phyloP scores from a whole-genome alignment of 257 asterid species.

The Vinca minor region DNA sequence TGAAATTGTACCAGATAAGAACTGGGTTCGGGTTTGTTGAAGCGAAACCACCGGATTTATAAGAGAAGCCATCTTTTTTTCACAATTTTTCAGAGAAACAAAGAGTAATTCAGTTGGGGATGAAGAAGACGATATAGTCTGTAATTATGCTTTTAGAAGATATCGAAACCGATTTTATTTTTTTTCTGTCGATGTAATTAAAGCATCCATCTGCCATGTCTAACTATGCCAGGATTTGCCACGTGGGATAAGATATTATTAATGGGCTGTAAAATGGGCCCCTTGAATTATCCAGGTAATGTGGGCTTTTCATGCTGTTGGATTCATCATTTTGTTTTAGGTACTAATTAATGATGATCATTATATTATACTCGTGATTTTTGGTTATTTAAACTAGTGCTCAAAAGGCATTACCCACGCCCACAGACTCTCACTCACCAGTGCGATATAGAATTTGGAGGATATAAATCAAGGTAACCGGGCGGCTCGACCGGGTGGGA shows the following conservation, averaged over 20 bases:
- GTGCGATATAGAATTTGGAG: too few relatives aligned
- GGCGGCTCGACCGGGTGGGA: too few relatives aligned
- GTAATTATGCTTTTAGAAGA: neutral
- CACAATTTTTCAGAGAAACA: neutral
- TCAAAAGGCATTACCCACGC: too few relatives aligned
- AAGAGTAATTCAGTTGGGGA: neutral
- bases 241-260: neutral
- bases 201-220: conserved; percentile 6
- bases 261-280: neutral
- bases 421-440: too few relatives aligned
- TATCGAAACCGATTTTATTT: conserved; percentile 8
- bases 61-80: conserved; percentile 12
- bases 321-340: too few relatives aligned
- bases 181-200: conserved; percentile 10
- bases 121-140: neutral
- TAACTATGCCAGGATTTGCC: neutral
- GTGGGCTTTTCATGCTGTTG: neutral
- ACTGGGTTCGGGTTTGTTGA: conserved; percentile 12
- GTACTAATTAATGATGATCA: too few relatives aligned
- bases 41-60: conserved; percentile 17
- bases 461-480: too few relatives aligned
- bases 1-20: conserved; percentile 17
- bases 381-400: too few relatives aligned
- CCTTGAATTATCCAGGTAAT: too few relatives aligned
- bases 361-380: too few relatives aligned